phyloP scores from a whole-genome alignment of 2,329 filamentous ascomycete species.

The Claviceps quebecensis region DNA sequence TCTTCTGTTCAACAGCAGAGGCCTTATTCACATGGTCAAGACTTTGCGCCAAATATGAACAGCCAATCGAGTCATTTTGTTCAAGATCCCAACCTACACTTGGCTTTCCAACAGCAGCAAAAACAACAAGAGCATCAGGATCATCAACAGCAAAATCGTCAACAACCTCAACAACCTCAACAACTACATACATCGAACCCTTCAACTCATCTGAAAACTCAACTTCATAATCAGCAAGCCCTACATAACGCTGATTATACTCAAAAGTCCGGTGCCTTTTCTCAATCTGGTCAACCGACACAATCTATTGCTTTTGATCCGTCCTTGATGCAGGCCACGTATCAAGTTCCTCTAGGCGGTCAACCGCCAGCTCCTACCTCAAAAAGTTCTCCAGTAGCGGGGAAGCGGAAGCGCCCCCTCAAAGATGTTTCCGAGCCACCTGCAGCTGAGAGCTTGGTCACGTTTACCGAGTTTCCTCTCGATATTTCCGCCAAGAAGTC shows the following conservation, averaged over 20 bases:
- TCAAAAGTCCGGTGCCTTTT: neutral
- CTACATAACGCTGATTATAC: conserved; percentile 8
- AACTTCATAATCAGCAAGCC: conserved; percentile 14
- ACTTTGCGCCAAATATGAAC: conserved; percentile 5
- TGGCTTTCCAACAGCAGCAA: conserved; percentile 10
- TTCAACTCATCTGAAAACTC: conserved; percentile 11
- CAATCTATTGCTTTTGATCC: conserved; percentile 5
- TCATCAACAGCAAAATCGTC: neutral
- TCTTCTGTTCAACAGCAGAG: conserved; percentile 7
- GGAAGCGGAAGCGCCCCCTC: conserved; percentile 24
- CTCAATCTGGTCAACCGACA: conserved; percentile 6
- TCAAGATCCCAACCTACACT: conserved; percentile 3
- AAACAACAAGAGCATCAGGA: conserved; percentile 10
- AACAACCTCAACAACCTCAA: conserved; percentile 8
- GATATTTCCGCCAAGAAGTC: conserved; percentile 17
- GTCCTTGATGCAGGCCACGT: conserved; percentile 1
- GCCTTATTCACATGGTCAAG: conserved; percentile 3
- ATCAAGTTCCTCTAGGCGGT: neutral
- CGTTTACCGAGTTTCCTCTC: conserved; percentile 15
- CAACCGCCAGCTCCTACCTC: conserved; percentile 2
- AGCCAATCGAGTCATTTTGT: conserved; percentile 3
- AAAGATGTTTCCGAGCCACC: conserved; percentile 10
- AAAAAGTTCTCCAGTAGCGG: conserved; percentile 16
- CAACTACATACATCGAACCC: conserved; percentile 5
- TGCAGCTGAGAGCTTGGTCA: conserved; percentile 6